These are phyloP conservation scores for Apiospora aurea DNA, from an alignment of 2,329 filamentous ascomycete species.

Conservation along the genomic window DNA sequence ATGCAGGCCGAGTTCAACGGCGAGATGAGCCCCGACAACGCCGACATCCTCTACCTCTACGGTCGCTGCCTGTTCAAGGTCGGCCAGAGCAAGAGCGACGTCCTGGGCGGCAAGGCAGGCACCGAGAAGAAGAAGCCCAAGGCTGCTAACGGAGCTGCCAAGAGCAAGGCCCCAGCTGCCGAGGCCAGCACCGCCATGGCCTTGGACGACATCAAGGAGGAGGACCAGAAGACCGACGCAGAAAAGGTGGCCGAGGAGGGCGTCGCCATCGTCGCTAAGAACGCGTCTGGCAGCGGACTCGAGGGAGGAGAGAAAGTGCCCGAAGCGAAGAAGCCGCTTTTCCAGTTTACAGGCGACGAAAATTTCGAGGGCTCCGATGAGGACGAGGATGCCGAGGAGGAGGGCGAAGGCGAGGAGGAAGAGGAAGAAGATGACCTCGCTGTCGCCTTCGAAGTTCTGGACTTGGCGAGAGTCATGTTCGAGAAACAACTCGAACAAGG, in stretches of 20 bases:
- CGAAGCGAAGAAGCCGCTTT: slow-evolving; percentile 75
- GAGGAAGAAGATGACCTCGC: slow-evolving; percentile 78
- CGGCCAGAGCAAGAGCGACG: slow-evolving; percentile 92
- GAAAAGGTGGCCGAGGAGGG: slow-evolving; percentile 56
- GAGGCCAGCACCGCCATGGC: slow-evolving; percentile 46
- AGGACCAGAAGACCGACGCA: slow-evolving; percentile 48
- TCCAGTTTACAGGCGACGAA: slow-evolving; percentile 94
- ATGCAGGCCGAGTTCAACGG: slow-evolving; percentile 91
- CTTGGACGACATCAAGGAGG: slow-evolving; percentile 36
- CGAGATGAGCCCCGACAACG: slow-evolving; percentile 89
- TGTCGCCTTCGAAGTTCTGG: slow-evolving; percentile 83
- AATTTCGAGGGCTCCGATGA: slow-evolving; percentile 88
- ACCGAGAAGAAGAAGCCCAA: slow-evolving; percentile 63
- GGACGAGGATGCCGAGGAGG: slow-evolving; percentile 61
- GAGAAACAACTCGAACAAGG: slow-evolving; percentile 58
- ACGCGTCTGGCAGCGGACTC: slow-evolving; percentile 49
- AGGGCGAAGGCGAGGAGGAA: slow-evolving; percentile 51
- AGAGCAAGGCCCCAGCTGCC: slow-evolving; percentile 48
- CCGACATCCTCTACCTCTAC: slow-evolving; percentile 93
- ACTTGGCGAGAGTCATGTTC: slow-evolving; percentile 75
- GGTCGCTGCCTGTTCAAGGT: slow-evolving; percentile 94
- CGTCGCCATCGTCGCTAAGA: slow-evolving; percentile 51
- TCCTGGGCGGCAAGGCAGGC: slow-evolving; percentile 82
- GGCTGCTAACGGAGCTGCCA: slow-evolving; percentile 47
- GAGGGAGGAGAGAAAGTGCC: slow-evolving; percentile 42